Base-by-base conservation (phyloP, 768 basidiomycete genomes). In the Tricholoma furcatifolium region DNA sequence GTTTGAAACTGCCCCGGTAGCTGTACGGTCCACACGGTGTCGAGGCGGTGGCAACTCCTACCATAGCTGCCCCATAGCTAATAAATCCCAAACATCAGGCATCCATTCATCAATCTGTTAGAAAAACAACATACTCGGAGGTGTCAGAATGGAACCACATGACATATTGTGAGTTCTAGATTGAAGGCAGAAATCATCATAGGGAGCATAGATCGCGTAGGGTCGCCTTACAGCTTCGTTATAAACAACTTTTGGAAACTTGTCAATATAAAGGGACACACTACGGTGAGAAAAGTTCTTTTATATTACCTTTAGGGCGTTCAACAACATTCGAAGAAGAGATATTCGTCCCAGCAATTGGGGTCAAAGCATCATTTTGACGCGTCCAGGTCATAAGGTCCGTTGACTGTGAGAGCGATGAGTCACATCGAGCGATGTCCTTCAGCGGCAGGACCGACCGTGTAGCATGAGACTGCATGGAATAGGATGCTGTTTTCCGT, bases 111-210 rank as follows among this genome's bases (percentile, higher is more conserved):
- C 9, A n/a, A n/a, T n/a, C n/a, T n/a, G n/a, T 34, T 23, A n/a
- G 23, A 15, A 9, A 32, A 11, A 12, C 6, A 60, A 64, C 70
- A 39, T 55, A 83, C 82, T 82, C 77, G 55, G 79, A 80, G 20
- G 71, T 74, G 59, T 85, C 83, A 8, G 81, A 82, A 64, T 85
- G 83, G 70, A 85, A 85, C 83, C 83, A 85, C 82, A 85, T 83
- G 18, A 84, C 83, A 61, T 83, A 84, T 70, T 83, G 80, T 6
- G 70, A 70, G 58, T 78, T 83, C 82, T 84, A 49, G 15, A 34
- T 23, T 23, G 30, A 1, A 9, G 20, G 1, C 31, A 14, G 12
- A 35, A 17, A 15, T 10, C 40, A 15, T 27, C 34, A 47, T 31
- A 11, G 27, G 43, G 6, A 32, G 5, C 12, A 32, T 9, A 6